Base-by-base conservation (phyloP, 345 rosid species). In the Syzygium jambos region DNA sequence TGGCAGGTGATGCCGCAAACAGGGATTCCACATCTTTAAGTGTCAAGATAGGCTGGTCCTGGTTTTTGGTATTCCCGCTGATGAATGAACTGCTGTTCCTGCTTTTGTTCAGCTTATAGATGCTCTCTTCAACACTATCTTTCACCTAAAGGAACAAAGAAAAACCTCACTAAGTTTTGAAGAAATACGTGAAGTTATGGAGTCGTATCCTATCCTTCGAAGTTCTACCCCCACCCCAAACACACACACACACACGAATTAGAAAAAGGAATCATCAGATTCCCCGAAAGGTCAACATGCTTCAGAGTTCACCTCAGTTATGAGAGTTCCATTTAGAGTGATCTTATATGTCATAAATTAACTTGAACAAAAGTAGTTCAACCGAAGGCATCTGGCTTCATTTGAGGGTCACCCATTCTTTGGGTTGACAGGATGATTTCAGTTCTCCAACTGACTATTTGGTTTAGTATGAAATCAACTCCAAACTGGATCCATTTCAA, bases 121-220 rank as follows among this genome's bases (percentile, higher is more conserved):
- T 94, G 92, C 99, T 94, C 93, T 96, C 98, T 94, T 97, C 99
- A 87, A 97, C 99, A 0, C 98, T 97, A 84, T 91, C 89, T 53
- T 94, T 94, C 68, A 97, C 95, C 99, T 97, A 87, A 85, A 65
- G 89, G 85, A 85, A 59, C 29, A 25, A 88, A 54, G 78, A 30
- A 82, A 87, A 86, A 29, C 16, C 29, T n/a, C 13, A 49, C 5
- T 38, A 19, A 68, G 78, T 30, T 68, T 16, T 4, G 3, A 30
- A 68, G 43, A 68, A 68, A 38, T 38, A 38, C 5, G 49, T 38
- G 27, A 5, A 38, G 25, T 73, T 73, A 25, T 38, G 49, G 82
- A 38, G 82, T 21, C 15, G 8, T 73, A 19, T 38, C 25, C 82
- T 73, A 19, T 19, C 49, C 49, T 73, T 38, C 82, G 38, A 38